Evolutionary conservation across 2,329 filamentous ascomycete species (phyloP).

Genomic region (Trichoderma hamatum): DNA sequence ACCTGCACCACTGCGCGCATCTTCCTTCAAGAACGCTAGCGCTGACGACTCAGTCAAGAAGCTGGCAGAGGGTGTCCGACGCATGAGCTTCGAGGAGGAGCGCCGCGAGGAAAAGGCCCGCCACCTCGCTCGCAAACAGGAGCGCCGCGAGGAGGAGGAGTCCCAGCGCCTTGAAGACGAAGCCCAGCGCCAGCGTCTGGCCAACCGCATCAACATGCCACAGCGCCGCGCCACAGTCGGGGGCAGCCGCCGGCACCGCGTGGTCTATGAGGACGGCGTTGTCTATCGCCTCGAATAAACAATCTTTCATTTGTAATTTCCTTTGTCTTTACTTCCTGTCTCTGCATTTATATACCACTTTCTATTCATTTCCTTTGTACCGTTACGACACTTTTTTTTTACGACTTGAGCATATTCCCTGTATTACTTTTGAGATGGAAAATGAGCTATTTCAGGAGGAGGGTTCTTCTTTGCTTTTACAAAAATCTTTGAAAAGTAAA

Average conservation of each 20-base stretch:
- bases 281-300: constrained; percentile 47
- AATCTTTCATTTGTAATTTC: background rate
- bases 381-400: constrained; percentile 1
- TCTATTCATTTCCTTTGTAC: constrained; percentile 17
- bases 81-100: constrained; percentile 40
- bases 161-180: constrained; percentile 41
- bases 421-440: constrained; percentile 12
- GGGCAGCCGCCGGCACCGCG: constrained; percentile 41
- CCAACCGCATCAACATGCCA: constrained; percentile 45
- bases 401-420: constrained; percentile 7
- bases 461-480: background rate
- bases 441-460: background rate
- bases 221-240: constrained; percentile 43
- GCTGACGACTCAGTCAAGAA: constrained; percentile 40
- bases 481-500: constrained; percentile 7
- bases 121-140: constrained; percentile 32
- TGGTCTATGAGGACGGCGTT: constrained; percentile 44
- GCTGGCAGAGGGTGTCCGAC: constrained; percentile 40
- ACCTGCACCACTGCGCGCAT: constrained; percentile 32
- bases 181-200: constrained; percentile 45
- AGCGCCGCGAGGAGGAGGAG: constrained; percentile 39
- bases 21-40: constrained; percentile 33
- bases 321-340: background rate
- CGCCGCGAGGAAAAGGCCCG: constrained; percentile 40
- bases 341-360: background rate